These are phyloP conservation scores for Hypoxylon sp. DNA, from an alignment of 2,329 filamentous ascomycete genomes.

Conservation along the genomic window DNA sequence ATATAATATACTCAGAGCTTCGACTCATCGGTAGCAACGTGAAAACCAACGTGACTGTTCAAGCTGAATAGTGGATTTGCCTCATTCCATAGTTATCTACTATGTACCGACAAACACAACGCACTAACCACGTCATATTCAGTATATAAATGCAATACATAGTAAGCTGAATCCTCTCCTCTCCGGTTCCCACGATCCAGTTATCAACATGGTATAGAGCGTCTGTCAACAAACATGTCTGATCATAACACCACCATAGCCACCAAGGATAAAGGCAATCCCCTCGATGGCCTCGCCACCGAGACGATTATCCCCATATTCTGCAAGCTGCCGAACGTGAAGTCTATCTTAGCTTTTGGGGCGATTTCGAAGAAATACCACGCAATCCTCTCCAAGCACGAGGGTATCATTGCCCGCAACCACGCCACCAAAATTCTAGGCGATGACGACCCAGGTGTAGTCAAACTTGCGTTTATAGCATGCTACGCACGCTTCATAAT, in stretches of 20 bases:
- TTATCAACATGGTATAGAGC: neutral
- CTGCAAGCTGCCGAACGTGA: neutral
- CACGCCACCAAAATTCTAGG: slow-evolving; percentile 1
- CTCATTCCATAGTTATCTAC: no score
- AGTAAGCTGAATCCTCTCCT: neutral
- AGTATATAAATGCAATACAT: neutral
- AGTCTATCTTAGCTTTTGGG: slow-evolving; percentile 3
- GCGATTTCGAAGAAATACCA: neutral
- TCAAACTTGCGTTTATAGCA: slow-evolving; percentile 18
- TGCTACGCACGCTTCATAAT: slow-evolving; percentile 3
- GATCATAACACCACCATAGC: neutral
- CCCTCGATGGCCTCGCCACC: slow-evolving; percentile 5
- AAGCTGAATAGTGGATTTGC: no score
- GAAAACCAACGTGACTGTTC: neutral
- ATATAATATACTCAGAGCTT: neutral
- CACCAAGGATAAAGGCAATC: neutral
- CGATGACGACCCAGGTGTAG: slow-evolving; percentile 11
- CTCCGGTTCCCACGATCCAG: neutral
- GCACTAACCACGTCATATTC: neutral
- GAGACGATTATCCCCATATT: slow-evolving; percentile 19
- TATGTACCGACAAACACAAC: neutral
- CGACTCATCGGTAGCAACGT: neutral
- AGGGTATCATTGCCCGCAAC: slow-evolving; percentile 7
- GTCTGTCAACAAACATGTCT: neutral
- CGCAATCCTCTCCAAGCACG: neutral